Conservation (phyloP, 495 filamentous ascomycete genomes). For the Penicillium lagena region DNA sequence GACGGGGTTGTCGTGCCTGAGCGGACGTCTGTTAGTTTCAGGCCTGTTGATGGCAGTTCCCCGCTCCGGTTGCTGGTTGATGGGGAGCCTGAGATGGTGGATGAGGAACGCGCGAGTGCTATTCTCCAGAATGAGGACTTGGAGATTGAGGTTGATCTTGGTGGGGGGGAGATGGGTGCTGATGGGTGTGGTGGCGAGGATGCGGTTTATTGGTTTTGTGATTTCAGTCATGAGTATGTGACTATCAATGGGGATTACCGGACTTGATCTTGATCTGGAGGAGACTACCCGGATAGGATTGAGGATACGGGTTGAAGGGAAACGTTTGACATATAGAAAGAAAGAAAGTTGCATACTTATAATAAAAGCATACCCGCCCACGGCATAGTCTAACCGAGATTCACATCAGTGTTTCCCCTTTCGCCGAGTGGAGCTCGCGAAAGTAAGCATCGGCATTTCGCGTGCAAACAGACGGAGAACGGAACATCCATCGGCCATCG, state of each 20-base stretch:
- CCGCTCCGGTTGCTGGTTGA: slow-evolving; percentile 80
- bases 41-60: slow-evolving; percentile 75
- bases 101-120: slow-evolving; percentile 77
- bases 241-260: slow-evolving; percentile 92
- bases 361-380: no score
- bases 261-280: slow-evolving; percentile 40
- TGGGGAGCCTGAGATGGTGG: slow-evolving; percentile 88
- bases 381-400: no score
- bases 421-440: no score
- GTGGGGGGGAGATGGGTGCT: slow-evolving; percentile 37
- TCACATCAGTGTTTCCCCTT: no score
- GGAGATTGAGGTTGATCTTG: slow-evolving; percentile 68
- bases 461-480: no score
- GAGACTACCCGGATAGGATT: neutral
- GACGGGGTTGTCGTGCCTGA: slow-evolving; percentile 66
- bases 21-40: slow-evolving; percentile 85
- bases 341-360: no score
- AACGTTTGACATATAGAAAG: no score
- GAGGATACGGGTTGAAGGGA: neutral
- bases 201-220: slow-evolving; percentile 89
- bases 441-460: no score
- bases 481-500: no score
- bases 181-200: slow-evolving; percentile 54
- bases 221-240: slow-evolving; percentile 96
- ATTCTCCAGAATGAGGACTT: slow-evolving; percentile 85